Percentiles rank a stretch among this genome's conserved stretches.
These are phyloP conservation scores for Hyphopichia wangnamkhiaoensis DNA, from an alignment of 1,139 yeast genomes.

Conservation along the genomic window DNA sequence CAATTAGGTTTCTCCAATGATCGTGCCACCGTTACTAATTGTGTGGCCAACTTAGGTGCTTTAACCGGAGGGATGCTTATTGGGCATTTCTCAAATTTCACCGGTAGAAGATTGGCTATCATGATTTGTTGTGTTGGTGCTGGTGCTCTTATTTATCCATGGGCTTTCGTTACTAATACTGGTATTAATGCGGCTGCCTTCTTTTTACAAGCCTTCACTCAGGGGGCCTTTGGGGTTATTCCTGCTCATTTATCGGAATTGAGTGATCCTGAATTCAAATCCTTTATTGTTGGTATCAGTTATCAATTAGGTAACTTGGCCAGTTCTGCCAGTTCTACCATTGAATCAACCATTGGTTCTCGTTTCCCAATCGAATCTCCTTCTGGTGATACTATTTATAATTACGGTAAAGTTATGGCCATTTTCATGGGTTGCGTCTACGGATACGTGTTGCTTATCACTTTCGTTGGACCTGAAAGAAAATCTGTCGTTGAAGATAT, in stretches of 20 bases:
- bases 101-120: constrained; percentile 38
- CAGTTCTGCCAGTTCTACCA: constrained; percentile 81
- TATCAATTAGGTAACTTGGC: constrained; percentile 86
- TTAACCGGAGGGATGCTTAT: constrained; percentile 36
- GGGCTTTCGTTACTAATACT: constrained; percentile 59
- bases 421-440: constrained; percentile 81
- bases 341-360: constrained; percentile 74
- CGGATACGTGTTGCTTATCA: constrained; percentile 56
- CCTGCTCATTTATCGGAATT: constrained; percentile 79
- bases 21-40: constrained; percentile 37
- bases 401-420: constrained; percentile 65
- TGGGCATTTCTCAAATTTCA: constrained; percentile 36
- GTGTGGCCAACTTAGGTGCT: constrained; percentile 42
- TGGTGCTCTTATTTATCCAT: constrained; percentile 66
- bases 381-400: constrained; percentile 16
- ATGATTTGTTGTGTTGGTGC: constrained; percentile 65
- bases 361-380: constrained; percentile 47
- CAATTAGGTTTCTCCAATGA: constrained; percentile 29
- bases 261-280: constrained; percentile 73
- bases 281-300: constrained; percentile 72
- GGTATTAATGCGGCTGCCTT: constrained; percentile 78
- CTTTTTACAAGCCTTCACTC: constrained; percentile 78
- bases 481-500: constrained; percentile 22
- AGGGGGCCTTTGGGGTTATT: constrained; percentile 87
- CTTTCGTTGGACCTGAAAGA: constrained; percentile 75